These are phyloP conservation scores for Suillus sp. DNA, from an alignment of 768 basidiomycete species.

Conservation along the genomic window DNA sequence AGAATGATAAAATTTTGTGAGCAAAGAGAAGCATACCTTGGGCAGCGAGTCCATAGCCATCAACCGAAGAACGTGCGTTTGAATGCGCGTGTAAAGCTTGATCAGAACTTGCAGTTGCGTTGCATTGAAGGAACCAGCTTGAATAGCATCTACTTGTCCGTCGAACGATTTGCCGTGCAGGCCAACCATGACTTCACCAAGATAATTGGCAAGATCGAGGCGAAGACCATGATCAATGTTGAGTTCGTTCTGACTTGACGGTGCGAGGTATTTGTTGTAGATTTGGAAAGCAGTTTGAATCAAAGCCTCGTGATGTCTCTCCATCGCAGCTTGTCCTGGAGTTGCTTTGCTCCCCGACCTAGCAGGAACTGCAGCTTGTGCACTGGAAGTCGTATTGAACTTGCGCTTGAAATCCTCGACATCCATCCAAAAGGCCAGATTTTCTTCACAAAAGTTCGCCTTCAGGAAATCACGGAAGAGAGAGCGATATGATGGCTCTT, in stretches of 20 bases:
- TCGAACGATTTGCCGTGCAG: slow-evolving; percentile 76
- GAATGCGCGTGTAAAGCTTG: slow-evolving; percentile 91
- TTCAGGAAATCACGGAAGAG: slow-evolving; percentile 95
- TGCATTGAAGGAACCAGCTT: slow-evolving; percentile 85
- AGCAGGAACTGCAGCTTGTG: slow-evolving; percentile 56
- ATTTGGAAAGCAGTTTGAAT: slow-evolving; percentile 94
- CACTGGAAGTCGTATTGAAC: slow-evolving; percentile 94
- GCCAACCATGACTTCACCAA: slow-evolving; percentile 85
- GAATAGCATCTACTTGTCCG: slow-evolving; percentile 79
- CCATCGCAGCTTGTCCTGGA: slow-evolving; percentile 88
- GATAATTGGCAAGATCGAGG: slow-evolving; percentile 90
- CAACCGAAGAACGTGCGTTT: slow-evolving; percentile 93
- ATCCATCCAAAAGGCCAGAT: slow-evolving; percentile 95
- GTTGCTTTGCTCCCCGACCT: slow-evolving; percentile 50
- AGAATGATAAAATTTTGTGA: slow-evolving; percentile 15
- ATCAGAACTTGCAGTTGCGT: slow-evolving; percentile 96
- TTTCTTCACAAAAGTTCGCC: slow-evolving; percentile 97
- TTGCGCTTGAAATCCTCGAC: slow-evolving; percentile 96
- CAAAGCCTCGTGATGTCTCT: slow-evolving; percentile 92
- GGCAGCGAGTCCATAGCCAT: slow-evolving; percentile 99
- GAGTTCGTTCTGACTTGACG: slow-evolving; percentile 92
- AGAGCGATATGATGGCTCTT: slow-evolving; percentile 84
- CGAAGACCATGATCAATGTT: slow-evolving; percentile 98
- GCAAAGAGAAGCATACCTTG: slow-evolving; percentile 55
- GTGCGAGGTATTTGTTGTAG: slow-evolving; percentile 94